Evolutionary conservation across 495 filamentous ascomycete genomes (phyloP), one percentile per base, ranked within the genome.

Genomic region (Aspergillus kassunensis): DNA sequence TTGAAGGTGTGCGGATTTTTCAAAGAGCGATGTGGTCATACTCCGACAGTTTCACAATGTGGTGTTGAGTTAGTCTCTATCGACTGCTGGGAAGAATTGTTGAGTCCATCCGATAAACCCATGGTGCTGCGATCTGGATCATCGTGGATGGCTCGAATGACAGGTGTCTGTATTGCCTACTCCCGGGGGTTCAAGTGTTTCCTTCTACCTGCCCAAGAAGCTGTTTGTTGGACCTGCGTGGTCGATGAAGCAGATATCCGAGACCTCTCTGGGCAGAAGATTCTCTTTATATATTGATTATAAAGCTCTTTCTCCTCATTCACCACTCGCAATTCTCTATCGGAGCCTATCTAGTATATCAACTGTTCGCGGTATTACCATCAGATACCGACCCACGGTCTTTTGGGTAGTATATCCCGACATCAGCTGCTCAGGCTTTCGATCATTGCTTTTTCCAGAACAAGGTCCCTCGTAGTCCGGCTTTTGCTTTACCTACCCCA

Each of bases 61-160:
- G 49, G 31, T 9, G 29, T 29, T 4, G 39, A 33, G 15, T 35
- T 52, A 16, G 39, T 36, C 16, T 44, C 40, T 5, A 52, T 52
- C 21, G 49, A 52, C 16, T 52, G 49, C 27, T 52, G 49, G 40
- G 40, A 44, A 19, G 40, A 44, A 7, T 9, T 44, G 5, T 20
- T 52, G 6, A 24, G 33, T 35, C 49, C 49, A 8, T 18, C 27
- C 0, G 20, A 36, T 25, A 24, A 20, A 25, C 30, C 37, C 0
- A 42, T 44, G 27, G 40, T 52, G 5, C 15, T 52, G 8, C 49
- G 29, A 6, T 52, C 49, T 12, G 42, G 39, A 6, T 34, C 39
- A n/a, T 20, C 40, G 11, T 52, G 40, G 49, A 52, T 52, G 49
- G 49, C 33, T 10, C 39, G 49, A 16, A 7, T 52, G 31, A 25